Evolutionary conservation across 352 stramenopile genomes (phyloP).

Genomic region (Blastocystis sp.): DNA sequence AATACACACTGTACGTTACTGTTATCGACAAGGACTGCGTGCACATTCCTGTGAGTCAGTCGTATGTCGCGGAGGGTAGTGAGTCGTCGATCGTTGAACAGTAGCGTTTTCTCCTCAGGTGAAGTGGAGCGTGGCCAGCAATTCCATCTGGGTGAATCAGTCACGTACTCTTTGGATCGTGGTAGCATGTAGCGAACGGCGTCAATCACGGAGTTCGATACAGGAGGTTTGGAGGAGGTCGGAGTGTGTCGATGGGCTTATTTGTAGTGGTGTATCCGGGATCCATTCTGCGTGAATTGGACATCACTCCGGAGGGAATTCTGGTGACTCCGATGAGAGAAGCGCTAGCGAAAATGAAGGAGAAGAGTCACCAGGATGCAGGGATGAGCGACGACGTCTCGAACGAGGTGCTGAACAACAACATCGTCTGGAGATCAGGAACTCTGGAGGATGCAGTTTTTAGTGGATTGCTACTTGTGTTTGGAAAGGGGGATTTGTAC

Average conservation of each 20-base stretch:
- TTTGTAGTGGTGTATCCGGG: slow-evolving; percentile 2
- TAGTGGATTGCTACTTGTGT: slow-evolving; percentile 45
- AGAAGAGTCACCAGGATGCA: not conserved
- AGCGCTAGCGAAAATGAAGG: not conserved
- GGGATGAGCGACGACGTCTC: not conserved
- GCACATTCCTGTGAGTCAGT: not conserved
- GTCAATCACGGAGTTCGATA: slow-evolving; percentile 38
- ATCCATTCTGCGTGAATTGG: not conserved
- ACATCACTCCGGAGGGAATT: not conserved
- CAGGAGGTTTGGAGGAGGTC: slow-evolving; percentile 4
- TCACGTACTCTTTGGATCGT: not conserved
- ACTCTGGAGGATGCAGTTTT: not conserved
- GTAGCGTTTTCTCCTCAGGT: slow-evolving; percentile 14
- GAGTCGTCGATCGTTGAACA: not conserved
- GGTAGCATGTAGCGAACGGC: not conserved
- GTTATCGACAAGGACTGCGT: slow-evolving; percentile 15
- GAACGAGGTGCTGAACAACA: not conserved
- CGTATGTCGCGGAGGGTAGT: not conserved
- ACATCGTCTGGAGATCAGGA: not conserved
- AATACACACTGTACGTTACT: slow-evolving; percentile 46
- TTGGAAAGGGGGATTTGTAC: slow-evolving; percentile 52
- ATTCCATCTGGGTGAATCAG: slow-evolving; percentile 26
- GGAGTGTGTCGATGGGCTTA: not conserved
- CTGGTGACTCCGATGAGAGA: not conserved
- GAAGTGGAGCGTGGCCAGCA: slow-evolving; percentile 44